These are phyloP conservation scores for Silene noctiflora DNA, from an alignment of 179 eudicot species.

Conservation along the genomic window DNA sequence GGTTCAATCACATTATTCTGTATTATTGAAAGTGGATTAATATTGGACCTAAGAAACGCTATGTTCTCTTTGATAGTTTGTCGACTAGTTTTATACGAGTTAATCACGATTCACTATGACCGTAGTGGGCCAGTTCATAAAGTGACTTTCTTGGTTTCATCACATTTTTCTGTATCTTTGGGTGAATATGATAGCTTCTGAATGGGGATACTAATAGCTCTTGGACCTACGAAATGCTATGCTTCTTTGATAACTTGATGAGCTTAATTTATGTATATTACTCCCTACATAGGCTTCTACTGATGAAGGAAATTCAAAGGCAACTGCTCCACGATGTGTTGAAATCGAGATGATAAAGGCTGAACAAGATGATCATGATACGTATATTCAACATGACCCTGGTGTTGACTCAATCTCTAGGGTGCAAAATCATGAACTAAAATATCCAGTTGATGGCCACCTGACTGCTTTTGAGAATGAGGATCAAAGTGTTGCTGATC, in stretches of 20 bases:
- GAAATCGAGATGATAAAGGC: slow-evolving; percentile 18
- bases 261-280: slow-evolving; percentile 10
- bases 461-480: slow-evolving; percentile 10
- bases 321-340: slow-evolving; percentile 20
- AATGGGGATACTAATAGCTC: not conserved
- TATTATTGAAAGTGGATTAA: too few species aligned
- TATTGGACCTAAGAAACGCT: too few species aligned
- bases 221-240: not conserved
- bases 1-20: too few species aligned
- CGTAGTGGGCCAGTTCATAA: not conserved
- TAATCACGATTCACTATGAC: too few species aligned
- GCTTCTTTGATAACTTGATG: not conserved
- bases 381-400: slow-evolving; percentile 8
- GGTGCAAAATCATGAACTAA: slow-evolving; percentile 13
- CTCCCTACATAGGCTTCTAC: slow-evolving; percentile 22
- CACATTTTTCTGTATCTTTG: slow-evolving; percentile 1
- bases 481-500: slow-evolving; percentile 5
- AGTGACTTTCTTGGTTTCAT: not conserved
- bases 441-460: slow-evolving; percentile 8
- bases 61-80: too few species aligned
- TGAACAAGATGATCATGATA: slow-evolving; percentile 19
- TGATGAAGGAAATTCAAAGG: slow-evolving; percentile 15
- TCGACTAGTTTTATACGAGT: too few species aligned
- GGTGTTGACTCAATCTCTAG: slow-evolving; percentile 6
- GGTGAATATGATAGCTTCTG: not conserved